Conservation (phyloP, 1,284 basidiomycete genomes). For the Austroboletus niveus region DNA sequence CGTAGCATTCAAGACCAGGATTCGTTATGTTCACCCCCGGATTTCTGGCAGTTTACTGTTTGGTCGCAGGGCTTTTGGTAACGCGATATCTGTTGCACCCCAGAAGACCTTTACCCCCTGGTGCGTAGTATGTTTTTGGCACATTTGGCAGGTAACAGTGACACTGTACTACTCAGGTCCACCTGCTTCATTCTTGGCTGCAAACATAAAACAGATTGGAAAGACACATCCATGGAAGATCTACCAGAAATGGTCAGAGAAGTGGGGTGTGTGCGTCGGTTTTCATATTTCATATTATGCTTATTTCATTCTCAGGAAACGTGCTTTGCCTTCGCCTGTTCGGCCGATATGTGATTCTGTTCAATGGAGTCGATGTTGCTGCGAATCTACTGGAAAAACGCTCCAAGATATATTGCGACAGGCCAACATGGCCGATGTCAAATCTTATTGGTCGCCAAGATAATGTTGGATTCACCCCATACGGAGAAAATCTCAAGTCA, state of each 20-base stretch:
- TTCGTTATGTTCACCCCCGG: not conserved
- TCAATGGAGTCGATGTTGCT: slow-evolving; percentile 34
- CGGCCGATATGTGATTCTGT: slow-evolving; percentile 35
- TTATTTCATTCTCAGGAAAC: slow-evolving; percentile 7
- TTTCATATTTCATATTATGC: not conserved
- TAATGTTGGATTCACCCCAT: slow-evolving; percentile 12
- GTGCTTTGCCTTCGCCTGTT: slow-evolving; percentile 32
- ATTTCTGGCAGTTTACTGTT: not conserved
- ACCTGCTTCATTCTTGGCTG: slow-evolving; percentile 3
- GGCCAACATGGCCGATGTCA: slow-evolving; percentile 27
- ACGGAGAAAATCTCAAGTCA: slow-evolving; percentile 10
- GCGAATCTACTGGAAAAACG: slow-evolving; percentile 36
- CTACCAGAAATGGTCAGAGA: slow-evolving; percentile 11
- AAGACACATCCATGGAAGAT: slow-evolving; percentile 9
- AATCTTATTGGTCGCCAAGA: slow-evolving; percentile 36
- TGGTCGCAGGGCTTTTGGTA: not conserved
- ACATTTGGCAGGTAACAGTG: not conserved
- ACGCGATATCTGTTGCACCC: not conserved
- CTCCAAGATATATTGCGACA: slow-evolving; percentile 36
- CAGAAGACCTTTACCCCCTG: slow-evolving; percentile 2
- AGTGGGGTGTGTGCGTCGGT: slow-evolving; percentile 4
- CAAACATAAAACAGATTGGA: not conserved
- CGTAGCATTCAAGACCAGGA: not conserved
- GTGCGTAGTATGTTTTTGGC: not conserved
- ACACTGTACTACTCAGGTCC: slow-evolving; percentile 1